These are phyloP conservation scores for Yamadazyma triangularis DNA, from an alignment of 1,139 yeast genomes.

Conservation along the genomic window DNA sequence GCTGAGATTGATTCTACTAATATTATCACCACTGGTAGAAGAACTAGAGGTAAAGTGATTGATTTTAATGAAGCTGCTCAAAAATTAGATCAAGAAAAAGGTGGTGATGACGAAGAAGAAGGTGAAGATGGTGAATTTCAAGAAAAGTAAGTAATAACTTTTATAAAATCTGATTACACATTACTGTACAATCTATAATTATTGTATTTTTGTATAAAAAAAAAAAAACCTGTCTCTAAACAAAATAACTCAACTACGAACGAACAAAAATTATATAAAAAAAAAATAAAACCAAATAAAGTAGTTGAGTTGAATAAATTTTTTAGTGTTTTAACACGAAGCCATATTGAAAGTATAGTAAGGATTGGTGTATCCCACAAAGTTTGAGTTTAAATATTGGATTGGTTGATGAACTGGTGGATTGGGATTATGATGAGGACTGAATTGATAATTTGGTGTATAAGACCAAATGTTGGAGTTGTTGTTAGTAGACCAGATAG, in stretches of 20 bases:
- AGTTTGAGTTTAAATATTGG: slow-evolving; percentile 16
- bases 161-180: no score
- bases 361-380: slow-evolving; percentile 38
- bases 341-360: slow-evolving; percentile 34
- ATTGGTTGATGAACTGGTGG: slow-evolving; percentile 8
- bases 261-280: no score
- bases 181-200: background rate
- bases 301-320: background rate
- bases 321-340: slow-evolving; percentile 17
- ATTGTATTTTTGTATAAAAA: no score
- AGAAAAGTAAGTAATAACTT: no score
- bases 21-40: slow-evolving; percentile 78
- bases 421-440: slow-evolving; percentile 2
- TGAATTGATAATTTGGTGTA: slow-evolving; percentile 17
- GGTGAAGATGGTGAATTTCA: slow-evolving; percentile 42
- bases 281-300: no score
- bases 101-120: slow-evolving; percentile 40
- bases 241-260: no score
- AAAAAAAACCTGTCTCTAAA: background rate
- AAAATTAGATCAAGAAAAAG: slow-evolving; percentile 54
- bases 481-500: slow-evolving; percentile 18
- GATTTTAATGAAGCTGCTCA: slow-evolving; percentile 86
- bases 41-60: slow-evolving; percentile 87
- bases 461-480: slow-evolving; percentile 18
- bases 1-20: slow-evolving; percentile 81